Base-by-base conservation (phyloP, 1,284 basidiomycete species). In the Malassezia globosa region DNA sequence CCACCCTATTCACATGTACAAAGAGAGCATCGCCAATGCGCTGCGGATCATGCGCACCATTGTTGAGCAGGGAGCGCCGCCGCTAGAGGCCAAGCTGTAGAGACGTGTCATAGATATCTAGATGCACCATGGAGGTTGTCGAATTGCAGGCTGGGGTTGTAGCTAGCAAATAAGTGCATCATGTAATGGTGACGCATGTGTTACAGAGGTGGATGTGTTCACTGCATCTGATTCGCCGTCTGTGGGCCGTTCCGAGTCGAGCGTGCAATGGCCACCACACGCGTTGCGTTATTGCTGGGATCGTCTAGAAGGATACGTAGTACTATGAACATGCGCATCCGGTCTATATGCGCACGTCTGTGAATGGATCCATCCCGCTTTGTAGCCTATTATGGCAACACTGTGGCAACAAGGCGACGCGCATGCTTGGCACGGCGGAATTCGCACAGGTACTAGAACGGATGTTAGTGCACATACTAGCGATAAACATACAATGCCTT, bases 401-500 rank as follows among this genome's bases (percentile, higher is more conserved):
- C 81, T 3, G 86, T 88, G n/a, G 85, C 85, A 23, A 87, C 84
- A 39, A 88, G 73, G 27, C 75, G 77, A 49, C 85, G 76, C 13
- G 77, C 75, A 67, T 86, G 84, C 7, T 81, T 71, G 41, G 74
- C 60, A 56, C 81, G 77, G 54, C 85, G 77, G 69, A 87, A 87
- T 69, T 88, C 86, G 5, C 82, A 81, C 38, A 88, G 76, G 64
- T 87, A 87, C 50, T 51, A n/a, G n/a, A n/a, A n/a, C n/a, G 42
- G 7, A 42, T 34, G 21, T 41, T 13, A 42, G 42, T 25, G 23
- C 23, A 31, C 6, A 37, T n/a, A 6, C 22, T n/a, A n/a, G n/a
- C n/a, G n/a, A n/a, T n/a, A n/a, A 4, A 51, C 50, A 26, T 41
- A 51, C 54, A 29, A 56, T 37, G 77, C 83, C 86, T 77, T 92